A percentile compares a stretch with the other conserved stretches of the same genome.
These are phyloP conservation scores for Stentor coeruleus DNA, from an alignment of 73 alveolate species.

Conservation along the genomic window DNA sequence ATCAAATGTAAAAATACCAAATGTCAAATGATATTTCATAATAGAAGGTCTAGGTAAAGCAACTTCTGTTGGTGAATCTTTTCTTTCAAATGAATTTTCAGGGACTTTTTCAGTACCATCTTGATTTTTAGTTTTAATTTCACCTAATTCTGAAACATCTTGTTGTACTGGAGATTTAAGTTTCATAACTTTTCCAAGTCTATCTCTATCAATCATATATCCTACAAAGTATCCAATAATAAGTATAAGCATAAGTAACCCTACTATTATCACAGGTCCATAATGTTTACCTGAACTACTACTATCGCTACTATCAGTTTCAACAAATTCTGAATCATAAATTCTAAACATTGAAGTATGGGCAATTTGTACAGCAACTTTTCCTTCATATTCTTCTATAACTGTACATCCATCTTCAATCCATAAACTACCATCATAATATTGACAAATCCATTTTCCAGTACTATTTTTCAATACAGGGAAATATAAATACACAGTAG, in stretches of 20 bases:
- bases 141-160: not conserved
- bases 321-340: not conserved
- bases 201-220: not conserved
- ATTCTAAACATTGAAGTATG: not conserved
- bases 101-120: not conserved
- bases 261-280: not conserved
- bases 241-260: not conserved
- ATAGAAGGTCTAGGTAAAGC: too few relatives aligned
- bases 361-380: not conserved
- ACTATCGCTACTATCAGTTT: not conserved
- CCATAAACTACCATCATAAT: not conserved
- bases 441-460: not conserved
- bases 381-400: not conserved
- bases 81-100: not conserved
- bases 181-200: too few relatives aligned
- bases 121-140: too few relatives aligned
- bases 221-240: not conserved
- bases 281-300: not conserved
- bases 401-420: not conserved
- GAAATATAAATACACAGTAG: not conserved
- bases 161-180: not conserved
- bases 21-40: not conserved
- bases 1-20: not conserved
- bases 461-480: not conserved
- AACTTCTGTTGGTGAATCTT: too few relatives aligned